These are phyloP conservation scores for Filobasidium wieringae DNA, from an alignment of 768 basidiomycete genomes.

Conservation along the genomic window DNA sequence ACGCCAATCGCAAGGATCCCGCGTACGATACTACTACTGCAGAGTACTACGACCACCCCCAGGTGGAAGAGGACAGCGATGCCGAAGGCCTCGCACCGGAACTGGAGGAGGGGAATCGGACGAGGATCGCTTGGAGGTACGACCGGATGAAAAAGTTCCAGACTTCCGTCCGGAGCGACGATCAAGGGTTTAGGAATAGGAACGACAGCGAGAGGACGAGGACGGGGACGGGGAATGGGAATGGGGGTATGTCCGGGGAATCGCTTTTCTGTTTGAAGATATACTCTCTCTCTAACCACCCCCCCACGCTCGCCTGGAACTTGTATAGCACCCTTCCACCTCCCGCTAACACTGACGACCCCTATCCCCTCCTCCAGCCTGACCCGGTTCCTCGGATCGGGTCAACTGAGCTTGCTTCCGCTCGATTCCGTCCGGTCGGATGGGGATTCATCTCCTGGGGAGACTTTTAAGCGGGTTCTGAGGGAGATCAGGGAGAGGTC, in stretches of 20 bases:
- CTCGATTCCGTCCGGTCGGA: no score
- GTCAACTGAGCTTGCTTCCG: constrained; percentile 16
- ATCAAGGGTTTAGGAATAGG: no score
- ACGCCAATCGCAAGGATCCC: background rate
- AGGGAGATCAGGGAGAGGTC: no score
- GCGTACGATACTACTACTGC: no score
- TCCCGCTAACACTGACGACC: constrained; percentile 21
- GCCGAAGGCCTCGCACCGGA: constrained; percentile 22
- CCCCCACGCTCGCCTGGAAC: no score
- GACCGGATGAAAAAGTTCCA: constrained; percentile 84
- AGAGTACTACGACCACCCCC: no score
- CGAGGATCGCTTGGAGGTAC: constrained; percentile 97
- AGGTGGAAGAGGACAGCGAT: constrained; percentile 35
- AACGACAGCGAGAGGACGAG: no score
- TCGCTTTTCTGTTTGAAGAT: no score
- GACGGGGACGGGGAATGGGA: background rate
- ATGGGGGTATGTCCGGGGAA: no score
- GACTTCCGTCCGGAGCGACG: constrained; percentile 59
- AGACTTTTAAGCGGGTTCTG: background rate
- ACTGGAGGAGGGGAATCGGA: constrained; percentile 45
- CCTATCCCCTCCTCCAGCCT: constrained; percentile 23
- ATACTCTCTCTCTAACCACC: no score
- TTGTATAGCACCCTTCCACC: constrained; percentile 7
- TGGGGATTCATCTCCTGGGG: no score
- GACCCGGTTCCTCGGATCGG: constrained; percentile 12